phyloP scores from a whole-genome alignment of 306 rosid genomes.

The Luffa aegyptiaca region DNA sequence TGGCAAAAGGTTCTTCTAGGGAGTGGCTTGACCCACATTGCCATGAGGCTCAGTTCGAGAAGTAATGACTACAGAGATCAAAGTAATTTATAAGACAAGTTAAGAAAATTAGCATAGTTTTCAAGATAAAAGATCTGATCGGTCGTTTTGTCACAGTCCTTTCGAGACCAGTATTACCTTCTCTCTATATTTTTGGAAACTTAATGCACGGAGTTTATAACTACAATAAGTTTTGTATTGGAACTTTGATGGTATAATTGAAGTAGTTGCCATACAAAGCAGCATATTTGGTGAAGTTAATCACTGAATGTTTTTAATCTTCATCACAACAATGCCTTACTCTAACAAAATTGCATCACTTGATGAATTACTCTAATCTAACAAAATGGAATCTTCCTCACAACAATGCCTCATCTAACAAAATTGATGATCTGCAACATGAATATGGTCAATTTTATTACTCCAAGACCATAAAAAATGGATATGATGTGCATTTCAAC shows the following conservation, averaged over 20 bases:
- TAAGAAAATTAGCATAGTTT: not conserved
- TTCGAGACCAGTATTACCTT: not conserved
- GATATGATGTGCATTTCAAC: not conserved
- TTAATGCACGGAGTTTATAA: not conserved
- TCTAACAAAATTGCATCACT: not conserved
- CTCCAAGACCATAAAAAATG: not conserved
- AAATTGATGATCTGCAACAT: not conserved
- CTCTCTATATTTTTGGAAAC: not conserved
- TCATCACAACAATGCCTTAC: not conserved
- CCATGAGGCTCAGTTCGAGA: conserved; percentile 78
- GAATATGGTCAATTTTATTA: not conserved
- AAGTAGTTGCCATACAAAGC: not conserved
- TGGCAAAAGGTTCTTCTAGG: conserved; percentile 46
- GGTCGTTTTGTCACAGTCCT: not conserved
- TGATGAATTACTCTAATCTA: not conserved
- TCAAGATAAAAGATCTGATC: not conserved
- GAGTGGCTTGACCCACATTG: conserved; percentile 98
- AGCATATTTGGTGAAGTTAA: not conserved
- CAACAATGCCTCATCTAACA: not conserved
- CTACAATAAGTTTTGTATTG: not conserved
- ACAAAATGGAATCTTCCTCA: not conserved
- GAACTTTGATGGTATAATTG: not conserved
- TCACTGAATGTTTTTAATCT: not conserved
- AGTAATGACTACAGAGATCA: conserved; percentile 33
- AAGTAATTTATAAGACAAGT: conserved; percentile 2